Evolutionary conservation across 768 basidiomycete species (phyloP), one percentile per base, ranked within the genome.

Genomic region (Boletus rex-veris): DNA sequence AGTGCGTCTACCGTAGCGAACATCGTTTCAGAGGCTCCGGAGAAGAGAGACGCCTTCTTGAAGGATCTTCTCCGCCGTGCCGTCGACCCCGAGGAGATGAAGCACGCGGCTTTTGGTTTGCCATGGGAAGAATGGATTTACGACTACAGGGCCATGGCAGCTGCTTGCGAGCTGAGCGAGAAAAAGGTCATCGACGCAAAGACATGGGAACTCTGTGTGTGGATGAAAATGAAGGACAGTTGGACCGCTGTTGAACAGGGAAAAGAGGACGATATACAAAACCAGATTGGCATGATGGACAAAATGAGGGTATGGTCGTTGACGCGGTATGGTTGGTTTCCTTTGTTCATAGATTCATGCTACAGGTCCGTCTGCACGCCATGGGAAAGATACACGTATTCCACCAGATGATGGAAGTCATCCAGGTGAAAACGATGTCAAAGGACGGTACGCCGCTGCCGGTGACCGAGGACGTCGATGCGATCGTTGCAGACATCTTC

Each of bases 81-180:
- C 7, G 57, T 66, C 19, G 59, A 70, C n/a, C 64, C 70, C 21
- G 62, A 67, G 51, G 64, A 65, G 47, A 57, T 70, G 49, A 70
- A 66, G 8, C 56, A 54, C 1, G 35, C 51, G 9, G 16, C 42
- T 4, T 63, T 64, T 58, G 70, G 65, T 28, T 52, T 71, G 28
- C 68, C 68, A 26, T 71, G 68, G 68, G 69, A 70, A 45, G 68
- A 71, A 42, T 70, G 70, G 69, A 41, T 37, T 7, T 64, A 71
- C 28, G 70, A 70, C 57, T 66, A 66, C 43, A 58, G 39, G 37
- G 69, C 64, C 7, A 70, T 70, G 70, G 57, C 54, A 10, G 53
- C 58, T 7, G 69, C 70, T 2, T 50, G 46, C 14, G 60, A 70
- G 31, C 39, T 58, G 28, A 55, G 61, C 44, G 59, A 59, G 42